A percentile compares a stretch with the other conserved stretches of the same genome.
phyloP scores from a whole-genome alignment of 2,329 filamentous ascomycete genomes.

The Ceratocystis eucalypticola region DNA sequence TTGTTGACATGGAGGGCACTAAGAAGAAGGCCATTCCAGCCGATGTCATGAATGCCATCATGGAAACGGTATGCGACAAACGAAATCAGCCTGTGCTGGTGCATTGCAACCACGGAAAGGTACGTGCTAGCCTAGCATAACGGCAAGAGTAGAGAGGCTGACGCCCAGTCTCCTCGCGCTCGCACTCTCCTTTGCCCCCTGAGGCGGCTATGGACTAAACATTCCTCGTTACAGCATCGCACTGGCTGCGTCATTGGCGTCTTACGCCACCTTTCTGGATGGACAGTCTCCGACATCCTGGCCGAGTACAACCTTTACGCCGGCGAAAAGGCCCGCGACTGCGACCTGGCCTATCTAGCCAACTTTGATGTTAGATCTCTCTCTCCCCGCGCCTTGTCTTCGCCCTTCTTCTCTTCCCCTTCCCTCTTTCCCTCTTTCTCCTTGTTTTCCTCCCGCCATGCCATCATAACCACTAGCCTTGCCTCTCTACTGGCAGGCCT shows the following conservation, averaged over 20 bases:
- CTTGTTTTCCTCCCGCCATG: too few species aligned
- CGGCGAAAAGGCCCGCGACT: conserved; percentile 44
- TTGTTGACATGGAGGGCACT: conserved; percentile 74
- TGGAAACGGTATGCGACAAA: conserved; percentile 57
- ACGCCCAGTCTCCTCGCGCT: not conserved
- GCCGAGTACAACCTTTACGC: conserved; percentile 61
- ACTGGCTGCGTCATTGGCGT: conserved; percentile 81
- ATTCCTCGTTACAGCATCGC: conserved; percentile 45
- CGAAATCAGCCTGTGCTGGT: conserved; percentile 68
- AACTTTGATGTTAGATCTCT: conserved; percentile 31
- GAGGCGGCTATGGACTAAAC: not conserved
- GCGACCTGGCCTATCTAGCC: conserved; percentile 45
- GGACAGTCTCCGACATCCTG: conserved; percentile 48
- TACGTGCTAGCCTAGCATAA: conserved; percentile 25
- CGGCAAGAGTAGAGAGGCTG: not conserved
- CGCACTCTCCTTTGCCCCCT: not conserved
- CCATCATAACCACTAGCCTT: not conserved
- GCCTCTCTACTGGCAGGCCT: not conserved
- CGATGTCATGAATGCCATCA: conserved; percentile 54
- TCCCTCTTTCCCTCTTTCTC: not conserved
- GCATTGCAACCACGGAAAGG: conserved; percentile 87
- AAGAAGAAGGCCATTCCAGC: conserved; percentile 63
- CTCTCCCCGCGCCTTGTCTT: not conserved
- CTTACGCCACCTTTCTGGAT: conserved; percentile 59
- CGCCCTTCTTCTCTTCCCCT: not conserved